Base-by-base conservation (phyloP, 805 yeast genomes). In the Candida qinlingensis region DNA sequence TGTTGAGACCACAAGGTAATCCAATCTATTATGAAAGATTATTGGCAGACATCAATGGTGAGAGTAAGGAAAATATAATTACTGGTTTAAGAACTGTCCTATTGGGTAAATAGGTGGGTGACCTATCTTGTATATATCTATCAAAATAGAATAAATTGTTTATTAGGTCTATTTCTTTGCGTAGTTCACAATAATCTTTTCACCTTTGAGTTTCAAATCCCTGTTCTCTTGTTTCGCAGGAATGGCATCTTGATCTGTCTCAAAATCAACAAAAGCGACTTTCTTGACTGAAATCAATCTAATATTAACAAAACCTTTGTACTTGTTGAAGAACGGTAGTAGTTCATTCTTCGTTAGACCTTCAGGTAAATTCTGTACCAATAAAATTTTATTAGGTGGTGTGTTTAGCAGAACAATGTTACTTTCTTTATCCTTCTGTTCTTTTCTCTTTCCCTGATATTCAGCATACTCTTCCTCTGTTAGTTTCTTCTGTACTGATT, bases 221-320 rank as follows among this genome's bases (percentile, higher is more conserved):
- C 47, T 52, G 2, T 59, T 55, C 3, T 55, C 59, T 36, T 63
- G 60, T 51, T 67, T 68, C 4, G 69, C 77, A 4, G 54, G 60
- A 3, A 72, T 70, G 0, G 96, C 84, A 37, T 70, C 65, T 2
- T 64, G 59, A 26, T 80, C 84, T 5, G 70, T 68, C 27, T 76
- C 80, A 62, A 83, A 92, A 57, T 92, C 97, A 4, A 92, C 75
- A 64, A 92, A 85, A 9, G 94, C 95, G 41, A 92, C 76, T 37
- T 77, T 77, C 40, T 88, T 74, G 6, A 82, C 77, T 3, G 76
- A 72, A 29, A 92, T 89, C 36, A 81, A 66, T 46, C 95, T 77
- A 2, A 83, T 70, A 54, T 83, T 87, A 10, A 77, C 66, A 53
- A 85, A 84, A 0, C 96, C 96, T 1, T 71, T 67, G 52, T 60